Conservation (phyloP, 2,329 filamentous ascomycete genomes). For the Trichoderma guizhouense region DNA sequence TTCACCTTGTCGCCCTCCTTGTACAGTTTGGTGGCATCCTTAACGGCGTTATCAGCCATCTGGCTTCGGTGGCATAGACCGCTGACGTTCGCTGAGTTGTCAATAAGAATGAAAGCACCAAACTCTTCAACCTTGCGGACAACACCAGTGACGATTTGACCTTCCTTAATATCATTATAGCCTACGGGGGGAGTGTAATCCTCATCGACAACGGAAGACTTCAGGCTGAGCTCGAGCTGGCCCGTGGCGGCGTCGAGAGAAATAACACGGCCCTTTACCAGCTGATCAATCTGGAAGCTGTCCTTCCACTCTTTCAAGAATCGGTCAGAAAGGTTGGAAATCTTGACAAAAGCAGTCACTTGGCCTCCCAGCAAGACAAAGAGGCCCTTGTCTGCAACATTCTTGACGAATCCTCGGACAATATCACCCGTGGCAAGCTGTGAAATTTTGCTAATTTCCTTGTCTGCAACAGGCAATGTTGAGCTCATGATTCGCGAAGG, state of each 20-base stretch:
- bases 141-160: slow-evolving; percentile 82
- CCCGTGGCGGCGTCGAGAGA: slow-evolving; percentile 64
- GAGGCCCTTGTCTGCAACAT: slow-evolving; percentile 82
- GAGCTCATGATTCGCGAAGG: slow-evolving; percentile 89
- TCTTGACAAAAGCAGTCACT: slow-evolving; percentile 77
- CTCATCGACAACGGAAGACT: slow-evolving; percentile 76
- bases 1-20: slow-evolving; percentile 91
- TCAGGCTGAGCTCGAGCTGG: slow-evolving; percentile 82
- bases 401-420: slow-evolving; percentile 87
- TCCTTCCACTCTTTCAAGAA: slow-evolving; percentile 97
- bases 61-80: slow-evolving; percentile 90
- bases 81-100: slow-evolving; percentile 83
- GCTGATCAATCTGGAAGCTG: slow-evolving; percentile 79
- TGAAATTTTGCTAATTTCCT: slow-evolving; percentile 67
- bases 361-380: slow-evolving; percentile 81
- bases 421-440: slow-evolving; percentile 75
- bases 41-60: slow-evolving; percentile 79
- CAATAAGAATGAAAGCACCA: slow-evolving; percentile 88
- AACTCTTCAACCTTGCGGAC: slow-evolving; percentile 93
- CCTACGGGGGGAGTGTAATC: slow-evolving; percentile 71
- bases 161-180: slow-evolving; percentile 72
- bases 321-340: slow-evolving; percentile 83
- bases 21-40: slow-evolving; percentile 86
- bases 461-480: slow-evolving; percentile 73
- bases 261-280: slow-evolving; percentile 83